Evolutionary conservation across 805 yeast species (phyloP).

Genomic region (Starmerella stellata): DNA sequence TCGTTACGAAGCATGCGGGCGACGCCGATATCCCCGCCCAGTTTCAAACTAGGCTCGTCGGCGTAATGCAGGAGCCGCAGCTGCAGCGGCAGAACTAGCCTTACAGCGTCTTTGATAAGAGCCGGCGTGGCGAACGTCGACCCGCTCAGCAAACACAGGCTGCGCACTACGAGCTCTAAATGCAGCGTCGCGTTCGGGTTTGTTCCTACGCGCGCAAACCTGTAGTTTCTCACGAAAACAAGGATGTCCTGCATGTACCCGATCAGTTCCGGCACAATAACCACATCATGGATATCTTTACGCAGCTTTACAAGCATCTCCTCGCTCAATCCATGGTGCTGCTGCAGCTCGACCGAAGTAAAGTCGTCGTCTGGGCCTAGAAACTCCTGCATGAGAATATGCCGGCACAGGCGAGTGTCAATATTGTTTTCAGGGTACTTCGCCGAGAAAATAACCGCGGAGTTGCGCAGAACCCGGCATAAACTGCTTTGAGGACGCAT

Average conservation of each 20-base stretch:
- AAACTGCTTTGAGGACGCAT: slow-evolving; percentile 3
- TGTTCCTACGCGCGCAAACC: slow-evolving; percentile 37
- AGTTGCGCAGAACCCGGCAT: background rate
- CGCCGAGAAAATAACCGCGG: slow-evolving; percentile 7
- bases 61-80: slow-evolving; percentile 26
- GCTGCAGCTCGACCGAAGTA: slow-evolving; percentile 4
- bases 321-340: background rate
- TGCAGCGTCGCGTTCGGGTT: slow-evolving; percentile 32
- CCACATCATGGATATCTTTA: slow-evolving; percentile 15
- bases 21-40: slow-evolving; percentile 36
- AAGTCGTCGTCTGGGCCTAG: slow-evolving; percentile 3
- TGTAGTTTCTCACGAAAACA: slow-evolving; percentile 34
- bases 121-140: slow-evolving; percentile 34
- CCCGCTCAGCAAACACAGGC: slow-evolving; percentile 29
- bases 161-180: slow-evolving; percentile 25
- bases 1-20: slow-evolving; percentile 27
- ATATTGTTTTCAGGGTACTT: slow-evolving; percentile 1
- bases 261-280: slow-evolving; percentile 33
- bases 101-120: slow-evolving; percentile 33
- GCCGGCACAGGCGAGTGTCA: slow-evolving; percentile 10
- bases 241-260: slow-evolving; percentile 42
- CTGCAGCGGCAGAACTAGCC: slow-evolving; percentile 32
- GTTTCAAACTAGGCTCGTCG: slow-evolving; percentile 35
- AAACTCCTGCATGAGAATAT: slow-evolving; percentile 9
- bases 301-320: slow-evolving; percentile 1